These are phyloP conservation scores for Penstemon newberryi DNA, from an alignment of 257 asterid species.

Conservation along the genomic window DNA sequence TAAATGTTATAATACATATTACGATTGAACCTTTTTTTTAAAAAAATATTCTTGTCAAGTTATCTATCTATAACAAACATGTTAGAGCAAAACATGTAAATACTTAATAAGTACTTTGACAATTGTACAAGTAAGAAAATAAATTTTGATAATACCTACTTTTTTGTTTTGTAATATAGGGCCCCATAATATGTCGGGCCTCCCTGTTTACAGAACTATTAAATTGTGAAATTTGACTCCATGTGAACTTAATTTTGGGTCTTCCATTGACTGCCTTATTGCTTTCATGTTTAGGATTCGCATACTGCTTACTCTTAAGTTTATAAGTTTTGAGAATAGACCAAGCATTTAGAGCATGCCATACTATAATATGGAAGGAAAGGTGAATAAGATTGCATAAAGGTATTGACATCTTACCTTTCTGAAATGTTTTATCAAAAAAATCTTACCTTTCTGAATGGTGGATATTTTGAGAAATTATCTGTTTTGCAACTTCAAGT, in stretches of 20 bases:
- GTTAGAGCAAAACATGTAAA: too few species aligned
- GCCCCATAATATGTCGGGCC: too few species aligned
- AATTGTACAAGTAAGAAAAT: too few species aligned
- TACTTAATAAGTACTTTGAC: too few species aligned
- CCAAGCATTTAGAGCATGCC: background rate
- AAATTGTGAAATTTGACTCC: background rate
- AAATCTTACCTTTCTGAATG: background rate
- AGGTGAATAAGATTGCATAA: background rate
- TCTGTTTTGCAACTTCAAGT: slow-evolving; percentile 14
- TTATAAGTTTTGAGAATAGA: background rate
- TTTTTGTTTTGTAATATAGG: too few species aligned
- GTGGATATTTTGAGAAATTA: background rate
- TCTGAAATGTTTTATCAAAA: background rate
- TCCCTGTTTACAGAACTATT: background rate
- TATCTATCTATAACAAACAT: too few species aligned
- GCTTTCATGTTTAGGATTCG: slow-evolving; percentile 1
- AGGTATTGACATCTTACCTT: background rate
- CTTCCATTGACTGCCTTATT: background rate
- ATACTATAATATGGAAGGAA: slow-evolving; percentile 2
- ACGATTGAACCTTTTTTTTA: too few species aligned
- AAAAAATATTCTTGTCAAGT: too few species aligned
- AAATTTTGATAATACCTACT: too few species aligned
- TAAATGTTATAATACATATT: too few species aligned
- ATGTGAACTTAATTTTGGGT: background rate
- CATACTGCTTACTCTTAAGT: background rate